phyloP scores from a whole-genome alignment of 2,329 filamentous ascomycete species.

The Endothia cerciana region DNA sequence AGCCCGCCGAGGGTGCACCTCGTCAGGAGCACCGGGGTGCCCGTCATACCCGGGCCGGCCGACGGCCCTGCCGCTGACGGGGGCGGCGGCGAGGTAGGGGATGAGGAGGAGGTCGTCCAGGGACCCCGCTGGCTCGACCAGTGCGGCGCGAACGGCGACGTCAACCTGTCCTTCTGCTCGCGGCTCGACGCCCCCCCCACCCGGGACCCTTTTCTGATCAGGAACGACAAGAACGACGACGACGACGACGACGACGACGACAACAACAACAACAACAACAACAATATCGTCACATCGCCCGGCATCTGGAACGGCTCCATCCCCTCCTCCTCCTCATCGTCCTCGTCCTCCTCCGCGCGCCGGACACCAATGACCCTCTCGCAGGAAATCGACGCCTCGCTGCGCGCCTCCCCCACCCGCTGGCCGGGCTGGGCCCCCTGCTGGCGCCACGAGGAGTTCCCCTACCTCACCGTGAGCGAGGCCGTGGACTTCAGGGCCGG shows the following conservation, averaged over 20 bases:
- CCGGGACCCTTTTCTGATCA: neutral
- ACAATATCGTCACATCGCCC: neutral
- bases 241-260: neutral
- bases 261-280: slow-evolving; percentile 1
- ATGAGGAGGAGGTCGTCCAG: slow-evolving; percentile 33
- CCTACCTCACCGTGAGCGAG: slow-evolving; percentile 52
- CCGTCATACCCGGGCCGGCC: slow-evolving; percentile 42
- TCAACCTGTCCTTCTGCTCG: slow-evolving; percentile 49
- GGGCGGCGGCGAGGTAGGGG: neutral
- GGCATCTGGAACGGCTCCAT: slow-evolving; percentile 27
- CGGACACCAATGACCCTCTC: slow-evolving; percentile 5
- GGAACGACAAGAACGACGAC: neutral
- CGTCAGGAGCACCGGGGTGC: slow-evolving; percentile 57
- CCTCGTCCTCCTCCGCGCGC: too few species aligned
- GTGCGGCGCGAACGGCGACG: slow-evolving; percentile 48
- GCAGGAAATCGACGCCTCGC: slow-evolving; percentile 8
- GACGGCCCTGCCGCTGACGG: neutral
- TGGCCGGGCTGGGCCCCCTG: slow-evolving; percentile 48
- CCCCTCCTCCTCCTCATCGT: neutral
- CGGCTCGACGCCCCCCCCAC: slow-evolving; percentile 38
- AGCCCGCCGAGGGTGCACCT: slow-evolving; percentile 48
- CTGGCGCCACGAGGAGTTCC: slow-evolving; percentile 59
- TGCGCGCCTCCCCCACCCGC: slow-evolving; percentile 21
- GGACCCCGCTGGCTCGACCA: slow-evolving; percentile 56
- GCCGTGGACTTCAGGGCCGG: slow-evolving; percentile 50